A percentile compares a stretch with the other conserved stretches of the same genome.
Evolutionary conservation across 371 early-diverging fungal genomes (phyloP).

Genomic region (Mucor indicus): DNA sequence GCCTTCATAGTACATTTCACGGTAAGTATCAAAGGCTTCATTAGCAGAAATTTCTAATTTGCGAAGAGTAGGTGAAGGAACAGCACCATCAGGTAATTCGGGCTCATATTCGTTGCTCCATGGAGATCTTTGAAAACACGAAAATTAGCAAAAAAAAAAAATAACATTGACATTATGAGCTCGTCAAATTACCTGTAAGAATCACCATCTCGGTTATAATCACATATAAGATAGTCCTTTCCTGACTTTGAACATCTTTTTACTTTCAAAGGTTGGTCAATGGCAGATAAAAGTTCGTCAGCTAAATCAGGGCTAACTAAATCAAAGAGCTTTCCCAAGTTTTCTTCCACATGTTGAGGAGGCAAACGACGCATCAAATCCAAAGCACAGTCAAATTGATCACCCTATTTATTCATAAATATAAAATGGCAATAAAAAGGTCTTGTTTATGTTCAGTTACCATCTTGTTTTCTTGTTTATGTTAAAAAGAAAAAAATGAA

Average conservation of each 20-base stretch:
- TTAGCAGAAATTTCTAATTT: slow-evolving; percentile 91
- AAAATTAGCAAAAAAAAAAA: background rate
- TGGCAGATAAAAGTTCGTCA: slow-evolving; percentile 85
- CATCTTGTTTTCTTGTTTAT: too few relatives aligned
- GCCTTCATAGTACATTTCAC: slow-evolving; percentile 95
- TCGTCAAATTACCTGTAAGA: slow-evolving; percentile 88
- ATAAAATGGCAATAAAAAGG: too few relatives aligned
- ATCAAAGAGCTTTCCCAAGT: slow-evolving; percentile 79
- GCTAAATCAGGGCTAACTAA: slow-evolving; percentile 80
- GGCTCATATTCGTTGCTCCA: slow-evolving; percentile 97
- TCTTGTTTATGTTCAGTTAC: too few relatives aligned
- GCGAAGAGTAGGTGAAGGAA: slow-evolving; percentile 79
- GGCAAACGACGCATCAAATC: slow-evolving; percentile 97
- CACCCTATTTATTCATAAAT: too few relatives aligned
- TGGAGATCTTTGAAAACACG: slow-evolving; percentile 69
- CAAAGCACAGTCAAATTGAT: slow-evolving; percentile 85
- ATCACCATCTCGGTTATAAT: slow-evolving; percentile 96
- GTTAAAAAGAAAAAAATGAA: too few relatives aligned
- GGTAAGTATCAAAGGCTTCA: slow-evolving; percentile 94
- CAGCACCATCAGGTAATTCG: slow-evolving; percentile 72
- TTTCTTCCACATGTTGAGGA: slow-evolving; percentile 88
- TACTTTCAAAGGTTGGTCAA: slow-evolving; percentile 94
- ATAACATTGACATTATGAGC: background rate
- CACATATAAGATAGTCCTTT: slow-evolving; percentile 86
- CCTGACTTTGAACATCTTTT: slow-evolving; percentile 70